phyloP scores from a whole-genome alignment of 441 rosid species.

The Metrosideros polymorpha region DNA sequence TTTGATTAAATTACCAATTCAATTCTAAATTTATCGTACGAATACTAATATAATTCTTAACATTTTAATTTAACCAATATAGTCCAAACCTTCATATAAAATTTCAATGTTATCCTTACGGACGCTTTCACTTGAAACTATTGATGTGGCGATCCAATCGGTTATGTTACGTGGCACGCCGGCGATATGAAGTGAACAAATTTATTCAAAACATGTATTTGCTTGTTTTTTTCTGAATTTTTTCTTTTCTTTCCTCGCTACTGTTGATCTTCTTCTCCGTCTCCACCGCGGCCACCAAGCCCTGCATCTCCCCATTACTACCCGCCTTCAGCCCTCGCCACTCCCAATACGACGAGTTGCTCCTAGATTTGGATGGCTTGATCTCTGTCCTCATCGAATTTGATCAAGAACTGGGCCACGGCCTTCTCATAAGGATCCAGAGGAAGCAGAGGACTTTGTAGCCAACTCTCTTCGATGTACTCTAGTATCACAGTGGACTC shows the following conservation, averaged over 20 bases:
- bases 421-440: conserved; percentile 24
- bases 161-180: background rate
- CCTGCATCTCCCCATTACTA: background rate
- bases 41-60: background rate
- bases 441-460: conserved; percentile 26
- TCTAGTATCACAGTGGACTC: conserved; percentile 33
- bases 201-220: background rate
- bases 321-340: background rate
- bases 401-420: conserved; percentile 34
- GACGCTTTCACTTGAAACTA: background rate
- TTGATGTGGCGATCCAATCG: background rate
- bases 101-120: background rate
- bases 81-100: background rate
- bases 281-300: background rate
- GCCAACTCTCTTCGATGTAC: conserved; percentile 34
- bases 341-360: background rate
- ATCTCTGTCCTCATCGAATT: conserved; percentile 18
- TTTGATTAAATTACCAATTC: background rate
- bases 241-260: background rate
- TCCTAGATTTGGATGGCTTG: background rate
- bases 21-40: background rate
- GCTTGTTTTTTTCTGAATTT: background rate
- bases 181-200: accelerated
- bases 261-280: background rate
- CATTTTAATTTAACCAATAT: background rate